Evolutionary conservation across 495 filamentous ascomycete species (phyloP).

Genomic region (Aspergillus steynii): DNA sequence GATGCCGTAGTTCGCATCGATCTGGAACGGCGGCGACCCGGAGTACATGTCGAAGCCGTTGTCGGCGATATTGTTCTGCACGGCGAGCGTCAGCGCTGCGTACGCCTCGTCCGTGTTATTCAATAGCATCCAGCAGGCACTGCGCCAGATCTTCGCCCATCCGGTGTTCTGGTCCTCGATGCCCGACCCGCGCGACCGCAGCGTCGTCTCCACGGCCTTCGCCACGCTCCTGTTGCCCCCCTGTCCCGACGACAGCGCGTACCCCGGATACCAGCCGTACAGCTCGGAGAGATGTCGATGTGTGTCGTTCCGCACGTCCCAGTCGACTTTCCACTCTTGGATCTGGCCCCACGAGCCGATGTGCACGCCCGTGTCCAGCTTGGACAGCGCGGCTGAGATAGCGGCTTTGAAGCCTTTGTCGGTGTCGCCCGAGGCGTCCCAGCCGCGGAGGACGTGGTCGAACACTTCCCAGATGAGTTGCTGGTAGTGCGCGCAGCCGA

Average conservation of each 20-base stretch:
- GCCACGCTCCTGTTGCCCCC: constrained; percentile 14
- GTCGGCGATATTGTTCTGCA: constrained; percentile 45
- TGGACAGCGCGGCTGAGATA: constrained; percentile 27
- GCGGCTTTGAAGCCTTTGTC: constrained; percentile 27
- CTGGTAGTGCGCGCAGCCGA: constrained; percentile 52
- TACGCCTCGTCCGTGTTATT: constrained; percentile 48
- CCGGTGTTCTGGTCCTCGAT: constrained; percentile 49
- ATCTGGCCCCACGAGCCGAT: constrained; percentile 49
- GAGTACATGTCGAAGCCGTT: constrained; percentile 51
- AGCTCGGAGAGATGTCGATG: constrained; percentile 57
- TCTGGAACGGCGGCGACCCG: constrained; percentile 47
- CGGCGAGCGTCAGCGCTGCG: constrained; percentile 40
- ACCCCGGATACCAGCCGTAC: constrained; percentile 55
- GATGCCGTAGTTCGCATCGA: constrained; percentile 57
- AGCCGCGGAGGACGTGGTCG: constrained; percentile 32
- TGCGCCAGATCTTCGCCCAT: constrained; percentile 58
- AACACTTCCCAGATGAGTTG: constrained; percentile 50
- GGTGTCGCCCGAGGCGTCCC: constrained; percentile 18
- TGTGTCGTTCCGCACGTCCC: constrained; percentile 41
- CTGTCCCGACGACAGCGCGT: constrained; percentile 19
- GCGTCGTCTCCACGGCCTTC: constrained; percentile 39
- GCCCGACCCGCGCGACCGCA: constrained; percentile 41
- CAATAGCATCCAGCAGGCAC: constrained; percentile 51
- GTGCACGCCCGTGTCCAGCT: constrained; percentile 47
- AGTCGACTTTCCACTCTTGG: constrained; percentile 54